phyloP scores from a whole-genome alignment of 2,329 filamentous ascomycete genomes.

The Pseudovirgaria hyperparasitica region DNA sequence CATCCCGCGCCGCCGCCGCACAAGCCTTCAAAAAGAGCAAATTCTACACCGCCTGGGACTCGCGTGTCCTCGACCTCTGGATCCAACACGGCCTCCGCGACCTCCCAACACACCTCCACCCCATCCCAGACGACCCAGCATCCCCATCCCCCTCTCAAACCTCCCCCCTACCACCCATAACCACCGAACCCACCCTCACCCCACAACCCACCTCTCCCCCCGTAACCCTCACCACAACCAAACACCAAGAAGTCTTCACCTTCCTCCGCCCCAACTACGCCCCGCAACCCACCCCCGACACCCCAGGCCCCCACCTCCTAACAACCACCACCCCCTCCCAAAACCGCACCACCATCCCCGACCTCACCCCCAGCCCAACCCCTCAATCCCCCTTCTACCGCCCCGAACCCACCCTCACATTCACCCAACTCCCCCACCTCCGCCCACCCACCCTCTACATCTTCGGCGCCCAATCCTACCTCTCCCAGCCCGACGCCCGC shows the following conservation, averaged over 20 bases:
- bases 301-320: slow-evolving; percentile 16
- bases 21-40: slow-evolving; percentile 52
- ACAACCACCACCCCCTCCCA: slow-evolving; percentile 16
- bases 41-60: slow-evolving; percentile 77
- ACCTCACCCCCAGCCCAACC: slow-evolving; percentile 21
- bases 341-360: slow-evolving; percentile 30
- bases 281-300: slow-evolving; percentile 31
- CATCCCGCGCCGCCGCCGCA: slow-evolving; percentile 56
- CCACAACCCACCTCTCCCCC: slow-evolving; percentile 18
- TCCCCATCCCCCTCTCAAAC: slow-evolving; percentile 9
- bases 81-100: slow-evolving; percentile 62
- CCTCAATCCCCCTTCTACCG: slow-evolving; percentile 50
- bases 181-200: slow-evolving; percentile 11
- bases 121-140: slow-evolving; percentile 15
- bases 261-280: slow-evolving; percentile 53
- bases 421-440: slow-evolving; percentile 44
- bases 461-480: slow-evolving; percentile 47
- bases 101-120: slow-evolving; percentile 50
- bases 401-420: slow-evolving; percentile 46
- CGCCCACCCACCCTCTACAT: slow-evolving; percentile 57
- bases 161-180: slow-evolving; percentile 3
- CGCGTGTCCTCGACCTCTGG: slow-evolving; percentile 64
- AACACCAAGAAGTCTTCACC: slow-evolving; percentile 78
- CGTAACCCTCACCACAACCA: slow-evolving; percentile 68
- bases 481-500: slow-evolving; percentile 40